A percentile compares a stretch with the other conserved stretches of the same genome.
phyloP scores from a whole-genome alignment of 495 filamentous ascomycete genomes.

The Neurospora pannonica region DNA sequence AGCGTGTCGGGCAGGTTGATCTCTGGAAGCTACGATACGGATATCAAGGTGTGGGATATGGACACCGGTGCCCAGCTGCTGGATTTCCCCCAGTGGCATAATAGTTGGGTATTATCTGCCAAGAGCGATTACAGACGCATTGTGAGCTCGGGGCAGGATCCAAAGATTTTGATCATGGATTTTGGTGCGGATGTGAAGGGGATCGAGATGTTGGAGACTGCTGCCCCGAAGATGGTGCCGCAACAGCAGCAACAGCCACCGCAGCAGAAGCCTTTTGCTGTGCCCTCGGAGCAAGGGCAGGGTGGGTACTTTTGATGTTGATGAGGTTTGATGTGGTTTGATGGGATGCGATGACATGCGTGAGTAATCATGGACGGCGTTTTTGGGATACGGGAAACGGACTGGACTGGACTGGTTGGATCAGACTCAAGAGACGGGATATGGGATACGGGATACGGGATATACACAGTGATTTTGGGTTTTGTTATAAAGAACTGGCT shows the following conservation, averaged over 20 bases:
- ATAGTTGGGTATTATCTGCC: conserved; percentile 90
- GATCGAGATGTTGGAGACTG: conserved; percentile 43
- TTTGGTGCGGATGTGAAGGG: conserved; percentile 52
- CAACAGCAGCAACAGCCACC: background rate
- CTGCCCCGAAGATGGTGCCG: background rate
- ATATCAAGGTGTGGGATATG: conserved; percentile 86
- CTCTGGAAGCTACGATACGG: conserved; percentile 85
- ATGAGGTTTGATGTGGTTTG: background rate
- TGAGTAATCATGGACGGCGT: background rate
- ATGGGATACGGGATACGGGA: background rate
- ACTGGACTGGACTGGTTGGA: background rate
- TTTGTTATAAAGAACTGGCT: background rate
- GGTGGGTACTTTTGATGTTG: background rate
- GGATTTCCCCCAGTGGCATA: conserved; percentile 80
- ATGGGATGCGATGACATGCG: background rate
- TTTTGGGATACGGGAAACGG: background rate
- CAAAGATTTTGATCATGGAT: conserved; percentile 85
- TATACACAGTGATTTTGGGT: background rate
- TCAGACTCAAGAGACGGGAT: background rate
- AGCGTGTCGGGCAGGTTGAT: conserved; percentile 71
- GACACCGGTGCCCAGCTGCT: conserved; percentile 61
- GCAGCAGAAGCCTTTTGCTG: background rate
- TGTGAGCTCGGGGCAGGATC: conserved; percentile 87
- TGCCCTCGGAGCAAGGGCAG: background rate
- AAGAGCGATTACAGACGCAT: conserved; percentile 92